Conservation (phyloP, 192 early-diverging fungal species). For the Linnemannia zychae region DNA sequence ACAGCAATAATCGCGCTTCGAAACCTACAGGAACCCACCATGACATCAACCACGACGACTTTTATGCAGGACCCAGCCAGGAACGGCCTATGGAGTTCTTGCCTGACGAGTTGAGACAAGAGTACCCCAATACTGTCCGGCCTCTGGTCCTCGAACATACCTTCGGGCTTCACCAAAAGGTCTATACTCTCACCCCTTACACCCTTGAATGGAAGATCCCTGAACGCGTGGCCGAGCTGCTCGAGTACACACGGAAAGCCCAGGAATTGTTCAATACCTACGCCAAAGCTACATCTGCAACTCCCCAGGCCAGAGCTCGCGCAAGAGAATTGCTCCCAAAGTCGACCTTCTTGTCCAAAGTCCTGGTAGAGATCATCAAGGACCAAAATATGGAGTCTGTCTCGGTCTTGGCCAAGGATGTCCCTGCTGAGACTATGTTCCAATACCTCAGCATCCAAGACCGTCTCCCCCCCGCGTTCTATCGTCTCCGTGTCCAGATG, state of each 20-base stretch:
- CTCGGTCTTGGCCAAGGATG: slow-evolving; percentile 26
- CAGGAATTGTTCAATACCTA: slow-evolving; percentile 4
- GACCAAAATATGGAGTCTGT: slow-evolving; percentile 28
- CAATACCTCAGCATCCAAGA: slow-evolving; percentile 43
- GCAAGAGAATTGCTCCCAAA: neutral
- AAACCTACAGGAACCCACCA: slow-evolving; percentile 15
- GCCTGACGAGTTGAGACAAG: slow-evolving; percentile 45
- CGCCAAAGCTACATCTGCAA: neutral
- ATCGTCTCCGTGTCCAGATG: slow-evolving; percentile 47
- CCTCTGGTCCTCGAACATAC: slow-evolving; percentile 44
- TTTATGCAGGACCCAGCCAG: slow-evolving; percentile 12
- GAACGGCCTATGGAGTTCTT: slow-evolving; percentile 31
- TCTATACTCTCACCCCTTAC: slow-evolving; percentile 46
- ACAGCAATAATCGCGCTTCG: neutral
- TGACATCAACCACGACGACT: slow-evolving; percentile 39
- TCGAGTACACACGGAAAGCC: slow-evolving; percentile 29
- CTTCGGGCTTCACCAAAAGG: slow-evolving; percentile 54
- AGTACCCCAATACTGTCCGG: slow-evolving; percentile 38
- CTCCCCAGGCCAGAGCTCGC: neutral
- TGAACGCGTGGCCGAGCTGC: slow-evolving; percentile 17
- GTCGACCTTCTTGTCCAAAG: slow-evolving; percentile 26
- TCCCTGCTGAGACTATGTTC: slow-evolving; percentile 51
- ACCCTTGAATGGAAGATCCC: slow-evolving; percentile 52
- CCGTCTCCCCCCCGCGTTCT: slow-evolving; percentile 30
- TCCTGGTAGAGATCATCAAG: slow-evolving; percentile 38